Percentiles rank a stretch among this genome's conserved stretches.
Conservation (phyloP, 257 asterid species). For the Henckelia pumila region DNA sequence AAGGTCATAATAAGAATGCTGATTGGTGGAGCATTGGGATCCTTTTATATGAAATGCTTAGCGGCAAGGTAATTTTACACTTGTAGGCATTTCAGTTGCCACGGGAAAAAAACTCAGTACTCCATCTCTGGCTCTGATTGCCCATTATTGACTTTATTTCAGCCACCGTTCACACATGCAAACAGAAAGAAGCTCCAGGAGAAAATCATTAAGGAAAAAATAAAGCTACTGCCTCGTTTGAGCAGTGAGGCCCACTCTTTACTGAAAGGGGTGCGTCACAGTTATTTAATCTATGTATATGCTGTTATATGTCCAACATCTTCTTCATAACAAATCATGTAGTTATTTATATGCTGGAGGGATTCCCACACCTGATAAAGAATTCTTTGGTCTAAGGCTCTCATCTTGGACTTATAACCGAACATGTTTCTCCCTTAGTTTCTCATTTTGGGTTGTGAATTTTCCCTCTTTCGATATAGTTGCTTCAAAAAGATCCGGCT, state of each 20-base stretch:
- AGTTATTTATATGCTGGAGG: no score
- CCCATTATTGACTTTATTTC: conserved; percentile 16
- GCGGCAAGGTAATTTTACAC: conserved; percentile 96
- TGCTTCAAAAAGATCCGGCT: conserved; percentile 75
- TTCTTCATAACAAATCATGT: not conserved
- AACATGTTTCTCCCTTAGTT: no score
- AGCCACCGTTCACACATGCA: conserved; percentile 85
- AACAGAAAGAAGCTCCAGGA: conserved; percentile 93
- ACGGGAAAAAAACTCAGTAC: not conserved
- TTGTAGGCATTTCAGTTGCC: conserved; percentile 2
- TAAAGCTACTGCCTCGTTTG: conserved; percentile 84
- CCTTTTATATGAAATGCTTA: conserved; percentile 87
- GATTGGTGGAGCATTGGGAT: conserved; percentile 98
- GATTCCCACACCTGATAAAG: no score
- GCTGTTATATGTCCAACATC: not conserved
- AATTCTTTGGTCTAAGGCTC: no score
- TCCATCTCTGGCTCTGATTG: conserved; percentile 2
- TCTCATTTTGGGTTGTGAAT: not conserved
- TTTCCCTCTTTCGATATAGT: conserved; percentile 29
- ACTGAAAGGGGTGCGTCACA: conserved; percentile 69
- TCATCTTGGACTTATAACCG: no score
- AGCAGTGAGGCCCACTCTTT: conserved; percentile 73
- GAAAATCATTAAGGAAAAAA: conserved; percentile 73
- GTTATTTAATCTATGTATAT: not conserved
- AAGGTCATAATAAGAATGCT: conserved; percentile 82